Evolutionary conservation across 2,329 filamentous ascomycete species (phyloP).

Genomic region (Trichoderma guizhouense): DNA sequence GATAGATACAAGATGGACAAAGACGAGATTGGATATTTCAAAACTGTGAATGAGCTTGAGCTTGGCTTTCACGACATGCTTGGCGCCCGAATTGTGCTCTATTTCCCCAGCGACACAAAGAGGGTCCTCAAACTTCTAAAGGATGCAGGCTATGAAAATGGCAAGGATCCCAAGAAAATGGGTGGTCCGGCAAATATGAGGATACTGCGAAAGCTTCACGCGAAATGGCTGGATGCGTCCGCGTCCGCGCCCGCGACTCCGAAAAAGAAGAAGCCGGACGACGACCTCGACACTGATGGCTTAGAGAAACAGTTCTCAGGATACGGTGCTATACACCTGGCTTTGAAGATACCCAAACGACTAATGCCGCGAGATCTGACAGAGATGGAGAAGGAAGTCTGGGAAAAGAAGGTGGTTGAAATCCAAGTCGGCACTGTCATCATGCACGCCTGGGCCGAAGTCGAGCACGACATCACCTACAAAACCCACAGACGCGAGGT

Average conservation of each 20-base stretch:
- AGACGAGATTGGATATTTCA: not conserved
- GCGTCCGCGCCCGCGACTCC: not conserved
- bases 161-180: not conserved
- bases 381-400: not conserved
- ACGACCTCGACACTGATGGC: not conserved
- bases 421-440: not conserved
- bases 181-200: not conserved
- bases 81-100: not conserved
- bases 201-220: not conserved
- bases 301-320: not conserved
- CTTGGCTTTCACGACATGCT: not conserved
- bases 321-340: not conserved
- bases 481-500: not conserved
- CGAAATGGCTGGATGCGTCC: not conserved
- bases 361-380: not conserved
- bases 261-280: not conserved
- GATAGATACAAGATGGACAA: not conserved
- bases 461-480: not conserved
- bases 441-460: not conserved
- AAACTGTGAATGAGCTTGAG: not conserved
- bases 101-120: not conserved
- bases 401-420: not conserved
- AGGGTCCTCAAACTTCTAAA: not conserved
- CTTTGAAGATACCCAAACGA: not conserved
- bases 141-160: not conserved